Conservation (phyloP, 1,284 basidiomycete genomes). For the Tetrapyrgos nigripes region DNA sequence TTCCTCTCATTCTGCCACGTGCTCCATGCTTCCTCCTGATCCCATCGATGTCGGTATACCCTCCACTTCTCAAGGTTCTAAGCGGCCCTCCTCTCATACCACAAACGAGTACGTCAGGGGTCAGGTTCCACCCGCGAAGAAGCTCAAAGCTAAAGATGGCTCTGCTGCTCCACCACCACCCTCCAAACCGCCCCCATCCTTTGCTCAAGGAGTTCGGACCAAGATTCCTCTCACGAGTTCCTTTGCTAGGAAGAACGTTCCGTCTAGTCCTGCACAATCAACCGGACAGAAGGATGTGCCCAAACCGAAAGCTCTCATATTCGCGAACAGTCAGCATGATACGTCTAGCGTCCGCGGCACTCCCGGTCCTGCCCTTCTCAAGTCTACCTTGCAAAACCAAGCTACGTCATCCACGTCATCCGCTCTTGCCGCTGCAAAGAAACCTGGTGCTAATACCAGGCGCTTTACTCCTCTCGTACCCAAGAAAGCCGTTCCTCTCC, state of each 20-base stretch:
- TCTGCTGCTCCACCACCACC: background rate
- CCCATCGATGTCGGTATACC: too few species aligned
- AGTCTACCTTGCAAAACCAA: background rate
- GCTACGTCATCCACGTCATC: background rate
- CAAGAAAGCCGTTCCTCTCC: constrained; percentile 18
- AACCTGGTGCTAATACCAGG: too few species aligned
- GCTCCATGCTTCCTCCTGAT: too few species aligned
- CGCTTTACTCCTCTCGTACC: constrained; percentile 29
- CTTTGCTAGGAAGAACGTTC: background rate
- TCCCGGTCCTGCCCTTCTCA: background rate
- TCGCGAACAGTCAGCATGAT: too few species aligned
- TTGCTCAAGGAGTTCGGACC: background rate
- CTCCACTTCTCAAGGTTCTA: background rate
- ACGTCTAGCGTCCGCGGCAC: background rate
- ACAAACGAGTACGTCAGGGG: background rate
- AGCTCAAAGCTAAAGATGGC: background rate
- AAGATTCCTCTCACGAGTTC: background rate
- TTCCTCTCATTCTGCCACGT: too few species aligned
- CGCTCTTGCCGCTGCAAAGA: background rate
- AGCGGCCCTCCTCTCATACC: background rate
- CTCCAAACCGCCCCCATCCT: background rate
- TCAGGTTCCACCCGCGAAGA: background rate
- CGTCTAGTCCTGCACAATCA: constrained; percentile 1
- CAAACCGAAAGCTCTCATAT: too few species aligned
- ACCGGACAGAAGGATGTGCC: background rate